Percentiles rank a stretch among this genome's conserved stretches.
These are phyloP conservation scores for Podaxis carcinomalis DNA, from an alignment of 768 basidiomycete species.

Conservation along the genomic window DNA sequence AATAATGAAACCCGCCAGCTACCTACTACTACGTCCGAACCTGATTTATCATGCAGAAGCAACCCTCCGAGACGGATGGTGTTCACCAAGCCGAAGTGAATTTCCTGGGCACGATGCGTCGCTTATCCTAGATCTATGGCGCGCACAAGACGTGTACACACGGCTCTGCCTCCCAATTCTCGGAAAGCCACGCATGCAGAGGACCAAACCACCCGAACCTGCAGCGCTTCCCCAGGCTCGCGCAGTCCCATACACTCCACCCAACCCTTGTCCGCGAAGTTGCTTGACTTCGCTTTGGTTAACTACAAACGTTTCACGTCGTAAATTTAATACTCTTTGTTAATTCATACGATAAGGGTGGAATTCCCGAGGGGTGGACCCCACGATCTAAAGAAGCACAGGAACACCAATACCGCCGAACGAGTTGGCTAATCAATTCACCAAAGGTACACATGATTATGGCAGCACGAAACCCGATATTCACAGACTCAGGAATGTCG, in stretches of 20 bases:
- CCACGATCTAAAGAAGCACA: constrained; percentile 5
- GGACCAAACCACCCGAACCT: background rate
- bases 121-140: background rate
- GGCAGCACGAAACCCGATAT: background rate
- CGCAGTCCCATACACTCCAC: background rate
- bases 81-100: background rate
- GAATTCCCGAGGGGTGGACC: background rate
- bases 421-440: constrained; percentile 1
- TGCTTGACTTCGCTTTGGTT: background rate
- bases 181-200: background rate
- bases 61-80: constrained; percentile 4
- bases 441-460: background rate
- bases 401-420: constrained; percentile 9
- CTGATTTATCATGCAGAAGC: background rate
- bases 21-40: background rate
- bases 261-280: background rate
- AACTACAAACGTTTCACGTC: constrained; percentile 1
- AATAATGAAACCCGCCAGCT: constrained; percentile 4
- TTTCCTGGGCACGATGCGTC: background rate
- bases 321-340: background rate
- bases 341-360: constrained; percentile 1
- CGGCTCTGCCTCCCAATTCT: background rate
- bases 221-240: background rate
- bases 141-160: background rate
- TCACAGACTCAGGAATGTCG: constrained; percentile 10